These are phyloP conservation scores for Pulveroboletus sp. DNA, from an alignment of 768 basidiomycete genomes.

Conservation along the genomic window DNA sequence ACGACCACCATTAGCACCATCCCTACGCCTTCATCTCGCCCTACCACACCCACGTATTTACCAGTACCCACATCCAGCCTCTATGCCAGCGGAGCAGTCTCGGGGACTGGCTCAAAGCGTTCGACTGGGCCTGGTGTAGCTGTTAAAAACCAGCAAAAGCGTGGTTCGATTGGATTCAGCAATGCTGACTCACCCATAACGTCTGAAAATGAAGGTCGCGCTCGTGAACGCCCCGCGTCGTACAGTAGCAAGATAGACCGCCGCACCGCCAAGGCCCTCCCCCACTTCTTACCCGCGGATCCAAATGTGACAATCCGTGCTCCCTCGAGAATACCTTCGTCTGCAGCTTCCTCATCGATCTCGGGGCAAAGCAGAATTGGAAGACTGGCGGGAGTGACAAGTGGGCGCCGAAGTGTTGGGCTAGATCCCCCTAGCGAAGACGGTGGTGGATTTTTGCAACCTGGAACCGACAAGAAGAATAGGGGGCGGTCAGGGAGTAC, in stretches of 20 bases:
- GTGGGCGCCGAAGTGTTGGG: constrained; percentile 42
- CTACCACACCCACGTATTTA: constrained; percentile 71
- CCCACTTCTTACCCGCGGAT: constrained; percentile 39
- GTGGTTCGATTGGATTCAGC: constrained; percentile 58
- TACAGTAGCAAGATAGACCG: constrained; percentile 22
- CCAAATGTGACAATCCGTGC: constrained; percentile 47
- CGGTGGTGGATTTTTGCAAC: constrained; percentile 11
- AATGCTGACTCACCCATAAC: constrained; percentile 26
- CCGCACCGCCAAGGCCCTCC: constrained; percentile 33
- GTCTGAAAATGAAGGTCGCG: constrained; percentile 24
- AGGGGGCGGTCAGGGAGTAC: constrained; percentile 29
- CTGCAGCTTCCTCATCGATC: constrained; percentile 29
- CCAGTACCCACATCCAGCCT: constrained; percentile 58
- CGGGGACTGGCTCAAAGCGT: constrained; percentile 51
- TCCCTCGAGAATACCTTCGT: constrained; percentile 38
- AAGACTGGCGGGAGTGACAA: constrained; percentile 33
- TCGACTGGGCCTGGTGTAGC: constrained; percentile 48
- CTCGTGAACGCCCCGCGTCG: constrained; percentile 27
- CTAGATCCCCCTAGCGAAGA: constrained; percentile 25
- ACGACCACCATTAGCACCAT: constrained; percentile 58
- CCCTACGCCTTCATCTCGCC: constrained; percentile 63
- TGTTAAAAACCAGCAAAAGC: constrained; percentile 44
- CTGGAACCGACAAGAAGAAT: constrained; percentile 16
- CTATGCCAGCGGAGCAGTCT: constrained; percentile 34
- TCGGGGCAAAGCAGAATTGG: constrained; percentile 46